A percentile compares a stretch with the other conserved stretches of the same genome.
Conservation (phyloP, 305 asterid genomes). For the Solanum hybrid region DNA sequence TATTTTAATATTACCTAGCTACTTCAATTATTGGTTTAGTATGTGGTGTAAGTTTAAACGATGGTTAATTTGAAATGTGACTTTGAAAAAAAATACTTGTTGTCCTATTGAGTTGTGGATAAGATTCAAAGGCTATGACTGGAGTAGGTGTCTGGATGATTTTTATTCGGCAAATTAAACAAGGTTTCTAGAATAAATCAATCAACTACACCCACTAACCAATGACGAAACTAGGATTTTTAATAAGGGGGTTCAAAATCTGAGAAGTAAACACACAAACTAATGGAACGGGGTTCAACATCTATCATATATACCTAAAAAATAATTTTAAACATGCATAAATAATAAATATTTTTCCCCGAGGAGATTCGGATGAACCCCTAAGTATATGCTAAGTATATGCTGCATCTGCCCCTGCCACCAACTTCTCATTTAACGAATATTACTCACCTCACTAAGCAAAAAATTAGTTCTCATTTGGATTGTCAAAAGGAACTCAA, state of each 20-base stretch:
- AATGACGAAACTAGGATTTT: too few relatives aligned
- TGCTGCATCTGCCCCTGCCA: neutral
- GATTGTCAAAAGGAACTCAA: neutral
- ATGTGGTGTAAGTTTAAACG: neutral
- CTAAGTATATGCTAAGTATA: too few relatives aligned
- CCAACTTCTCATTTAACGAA: neutral
- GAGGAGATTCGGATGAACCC: too few relatives aligned
- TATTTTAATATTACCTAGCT: neutral
- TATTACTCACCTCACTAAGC: neutral
- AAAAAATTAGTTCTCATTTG: neutral
- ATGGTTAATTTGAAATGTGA: neutral
- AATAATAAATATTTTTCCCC: too few relatives aligned
- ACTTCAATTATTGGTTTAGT: neutral
- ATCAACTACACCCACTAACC: neutral
- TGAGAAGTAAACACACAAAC: too few relatives aligned
- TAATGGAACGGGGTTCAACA: too few relatives aligned
- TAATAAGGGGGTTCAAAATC: too few relatives aligned
- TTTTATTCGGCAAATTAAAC: neutral
- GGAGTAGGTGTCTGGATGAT: neutral
- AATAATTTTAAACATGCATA: too few relatives aligned
- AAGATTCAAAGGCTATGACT: neutral
- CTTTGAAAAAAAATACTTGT: neutral
- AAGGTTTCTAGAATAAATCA: neutral
- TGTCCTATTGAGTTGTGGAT: neutral
- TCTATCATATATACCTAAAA: too few relatives aligned